Conservation (phyloP, 495 filamentous ascomycete genomes). For the Immersiella caudata region DNA sequence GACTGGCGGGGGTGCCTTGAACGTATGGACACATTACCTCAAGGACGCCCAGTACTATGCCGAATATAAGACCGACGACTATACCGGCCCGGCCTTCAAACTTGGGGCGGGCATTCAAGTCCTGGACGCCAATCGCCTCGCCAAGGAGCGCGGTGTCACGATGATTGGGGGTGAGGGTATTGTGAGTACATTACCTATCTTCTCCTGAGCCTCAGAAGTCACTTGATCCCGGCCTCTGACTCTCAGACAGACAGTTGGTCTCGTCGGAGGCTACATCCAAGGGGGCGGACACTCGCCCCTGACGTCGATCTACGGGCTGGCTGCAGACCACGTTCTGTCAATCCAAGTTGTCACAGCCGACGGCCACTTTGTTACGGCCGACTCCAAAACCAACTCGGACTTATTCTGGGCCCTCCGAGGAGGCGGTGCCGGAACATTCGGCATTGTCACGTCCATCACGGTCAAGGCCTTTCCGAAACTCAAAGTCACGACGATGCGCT, state of each 20-base stretch:
- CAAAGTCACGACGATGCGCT: constrained; percentile 7
- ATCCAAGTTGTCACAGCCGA: constrained; percentile 61
- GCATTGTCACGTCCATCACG: constrained; percentile 50
- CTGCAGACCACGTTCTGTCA: constrained; percentile 60
- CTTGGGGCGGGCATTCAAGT: constrained; percentile 59
- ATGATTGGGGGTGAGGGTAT: constrained; percentile 51
- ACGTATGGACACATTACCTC: constrained; percentile 67
- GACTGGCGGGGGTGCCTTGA: constrained; percentile 52
- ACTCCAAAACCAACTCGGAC: constrained; percentile 51
- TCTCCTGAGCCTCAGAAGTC: no score
- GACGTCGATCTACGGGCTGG: constrained; percentile 57
- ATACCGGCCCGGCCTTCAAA: constrained; percentile 49
- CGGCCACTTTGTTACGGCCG: constrained; percentile 57
- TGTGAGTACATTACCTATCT: constrained; percentile 24
- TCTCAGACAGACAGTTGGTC: constrained; percentile 45
- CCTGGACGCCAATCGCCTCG: constrained; percentile 48
- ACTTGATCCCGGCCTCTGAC: no score
- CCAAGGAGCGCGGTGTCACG: constrained; percentile 43
- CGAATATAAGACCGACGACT: constrained; percentile 36
- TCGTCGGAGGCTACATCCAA: constrained; percentile 51
- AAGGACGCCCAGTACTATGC: constrained; percentile 49
- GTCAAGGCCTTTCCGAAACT: constrained; percentile 31
- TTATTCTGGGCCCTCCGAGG: constrained; percentile 45
- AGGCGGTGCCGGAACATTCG: constrained; percentile 52
- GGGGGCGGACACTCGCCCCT: constrained; percentile 64